Evolutionary conservation across 805 yeast species (phyloP), one percentile per base, ranked within the genome.

Genomic region (Priceomyces castillae): DNA sequence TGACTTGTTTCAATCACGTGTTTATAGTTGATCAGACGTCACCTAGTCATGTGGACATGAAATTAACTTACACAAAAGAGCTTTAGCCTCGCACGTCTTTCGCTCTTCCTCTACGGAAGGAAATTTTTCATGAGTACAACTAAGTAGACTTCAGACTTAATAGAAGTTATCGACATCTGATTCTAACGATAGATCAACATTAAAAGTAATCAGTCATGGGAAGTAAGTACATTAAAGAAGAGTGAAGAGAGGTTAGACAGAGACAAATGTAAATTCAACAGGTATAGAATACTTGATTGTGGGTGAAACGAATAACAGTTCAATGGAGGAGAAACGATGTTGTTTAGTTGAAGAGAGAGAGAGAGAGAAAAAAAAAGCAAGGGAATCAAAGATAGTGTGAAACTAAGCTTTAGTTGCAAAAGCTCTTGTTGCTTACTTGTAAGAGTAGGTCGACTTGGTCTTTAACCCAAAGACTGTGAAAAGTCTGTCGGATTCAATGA

Each of bases 141-240:
- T n/a, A 6, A 28, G 7, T 11, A 5, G 31, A 12, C 12, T 28
- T 28, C n/a, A 28, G 31, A 28, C 10, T 28, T 16, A 34, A 34
- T 19, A 19, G 37, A 34, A 34, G 37, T 16, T 33, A 6, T 22
- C 25, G 25, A 17, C 25, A 34, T 19, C 23, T 19, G 37, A 19
- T 34, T 34, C 37, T 34, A 19, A 34, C 22, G 20, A 34, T 34
- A 34, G 37, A 34, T 34, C 25, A 34, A 34, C 25, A 34, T 19
- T 33, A 33, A 33, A 33, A 17, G 23, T 33, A 37, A 37, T 37
- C 40, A 37, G 31, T 26, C 31, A 37, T 37, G 40, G 30, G 40
- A 23, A 37, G 40, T 37, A 37, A 37, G 40, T 37, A 37, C 25
- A 22, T 7, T 22, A 22, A 7, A 22, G n/a, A n/a, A n/a, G n/a